Conservation (phyloP, 1,139 yeast genomes). For the Pichia sp. region DNA sequence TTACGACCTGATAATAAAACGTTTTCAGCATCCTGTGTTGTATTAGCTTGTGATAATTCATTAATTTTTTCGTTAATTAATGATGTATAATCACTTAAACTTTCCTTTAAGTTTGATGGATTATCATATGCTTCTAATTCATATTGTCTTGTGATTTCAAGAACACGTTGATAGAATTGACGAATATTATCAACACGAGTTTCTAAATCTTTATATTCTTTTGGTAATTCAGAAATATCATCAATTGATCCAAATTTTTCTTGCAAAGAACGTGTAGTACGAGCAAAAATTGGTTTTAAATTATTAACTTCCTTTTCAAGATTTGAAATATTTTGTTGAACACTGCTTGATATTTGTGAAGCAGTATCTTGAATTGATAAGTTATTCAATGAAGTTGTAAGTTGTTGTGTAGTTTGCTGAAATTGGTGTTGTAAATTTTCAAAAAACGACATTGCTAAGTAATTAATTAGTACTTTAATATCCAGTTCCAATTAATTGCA, state of each 20-base stretch:
- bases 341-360: slow-evolving; percentile 40
- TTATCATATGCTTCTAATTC: slow-evolving; percentile 65
- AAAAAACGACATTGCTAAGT: slow-evolving; percentile 9
- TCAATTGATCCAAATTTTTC: slow-evolving; percentile 66
- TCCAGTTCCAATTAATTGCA: too few species aligned
- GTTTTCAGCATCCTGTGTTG: slow-evolving; percentile 61
- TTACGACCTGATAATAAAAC: slow-evolving; percentile 32
- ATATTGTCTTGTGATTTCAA: slow-evolving; percentile 56
- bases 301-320: slow-evolving; percentile 31
- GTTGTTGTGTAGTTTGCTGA: slow-evolving; percentile 20
- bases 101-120: slow-evolving; percentile 62
- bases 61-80: slow-evolving; percentile 47
- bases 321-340: slow-evolving; percentile 35
- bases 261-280: slow-evolving; percentile 56
- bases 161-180: slow-evolving; percentile 52
- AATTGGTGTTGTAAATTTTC: slow-evolving; percentile 20
- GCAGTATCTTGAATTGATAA: slow-evolving; percentile 29
- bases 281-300: slow-evolving; percentile 49
- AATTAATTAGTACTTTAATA: too few species aligned
- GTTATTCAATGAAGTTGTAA: slow-evolving; percentile 17
- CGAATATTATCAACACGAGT: slow-evolving; percentile 57
- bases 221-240: slow-evolving; percentile 67
- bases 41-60: slow-evolving; percentile 53
- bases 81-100: slow-evolving; percentile 54
- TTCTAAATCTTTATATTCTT: slow-evolving; percentile 63